Evolutionary conservation across 2,329 filamentous ascomycete species (phyloP).

Genomic region (Nothophoma quercina): DNA sequence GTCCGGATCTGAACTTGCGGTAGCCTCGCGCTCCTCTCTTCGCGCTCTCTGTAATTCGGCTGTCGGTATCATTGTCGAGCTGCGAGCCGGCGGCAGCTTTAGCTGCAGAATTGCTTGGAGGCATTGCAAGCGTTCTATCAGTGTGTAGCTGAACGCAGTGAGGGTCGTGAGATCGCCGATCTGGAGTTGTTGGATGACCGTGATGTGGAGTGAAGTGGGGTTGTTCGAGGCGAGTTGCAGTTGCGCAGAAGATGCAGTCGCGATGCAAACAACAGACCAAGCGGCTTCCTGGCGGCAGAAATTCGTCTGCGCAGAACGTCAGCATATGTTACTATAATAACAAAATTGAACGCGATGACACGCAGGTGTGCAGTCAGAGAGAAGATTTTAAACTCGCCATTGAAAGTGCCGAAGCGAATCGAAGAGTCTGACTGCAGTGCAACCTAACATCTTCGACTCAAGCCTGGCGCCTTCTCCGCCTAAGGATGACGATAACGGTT

Average conservation of each 20-base stretch:
- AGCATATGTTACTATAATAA: neutral
- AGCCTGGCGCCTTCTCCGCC: constrained; percentile 64
- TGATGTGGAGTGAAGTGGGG: no score
- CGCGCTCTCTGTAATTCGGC: neutral
- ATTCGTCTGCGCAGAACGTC: neutral
- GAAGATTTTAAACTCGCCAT: constrained; percentile 48
- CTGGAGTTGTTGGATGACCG: no score
- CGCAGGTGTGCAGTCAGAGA: constrained; percentile 40
- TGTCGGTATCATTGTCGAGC: no score
- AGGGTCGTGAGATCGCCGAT: no score
- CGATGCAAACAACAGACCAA: neutral
- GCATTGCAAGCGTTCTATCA: neutral
- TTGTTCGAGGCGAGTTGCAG: no score
- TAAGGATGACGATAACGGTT: constrained; percentile 97
- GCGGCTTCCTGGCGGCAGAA: no score
- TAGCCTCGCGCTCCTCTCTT: constrained; percentile 5
- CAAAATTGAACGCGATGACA: neutral
- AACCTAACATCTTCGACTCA: constrained; percentile 33
- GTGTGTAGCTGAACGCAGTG: neutral
- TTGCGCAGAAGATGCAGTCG: no score
- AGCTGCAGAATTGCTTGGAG: no score
- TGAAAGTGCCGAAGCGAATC: constrained; percentile 33
- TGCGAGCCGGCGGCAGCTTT: no score
- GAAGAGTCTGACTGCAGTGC: constrained; percentile 28
- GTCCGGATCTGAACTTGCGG: constrained; percentile 16